A percentile compares a stretch with the other conserved stretches of the same genome.
Evolutionary conservation across 2,329 filamentous ascomycete genomes (phyloP).

Genomic region (Ascomycota sp.): DNA sequence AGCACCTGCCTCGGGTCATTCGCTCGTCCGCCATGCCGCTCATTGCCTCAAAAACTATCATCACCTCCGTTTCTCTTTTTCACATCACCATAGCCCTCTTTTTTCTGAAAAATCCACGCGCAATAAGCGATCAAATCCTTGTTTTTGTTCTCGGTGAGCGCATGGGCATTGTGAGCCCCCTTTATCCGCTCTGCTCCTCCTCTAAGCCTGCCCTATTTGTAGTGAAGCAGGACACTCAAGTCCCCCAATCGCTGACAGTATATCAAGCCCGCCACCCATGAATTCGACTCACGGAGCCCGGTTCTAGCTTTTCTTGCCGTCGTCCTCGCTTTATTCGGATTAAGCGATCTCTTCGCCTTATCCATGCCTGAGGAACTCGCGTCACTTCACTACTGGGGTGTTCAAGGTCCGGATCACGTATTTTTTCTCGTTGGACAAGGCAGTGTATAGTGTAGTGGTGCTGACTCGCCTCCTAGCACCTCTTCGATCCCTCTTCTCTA

Average conservation of each 20-base stretch:
- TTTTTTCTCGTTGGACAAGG: too few relatives aligned
- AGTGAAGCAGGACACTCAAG: neutral
- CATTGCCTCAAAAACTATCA: slow-evolving; percentile 58
- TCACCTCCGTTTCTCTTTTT: slow-evolving; percentile 62
- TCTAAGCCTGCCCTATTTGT: neutral
- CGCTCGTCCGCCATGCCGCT: slow-evolving; percentile 40
- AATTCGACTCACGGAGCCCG: slow-evolving; percentile 47
- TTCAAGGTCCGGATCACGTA: slow-evolving; percentile 24
- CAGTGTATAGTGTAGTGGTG: too few relatives aligned
- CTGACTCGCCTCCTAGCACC: slow-evolving; percentile 21
- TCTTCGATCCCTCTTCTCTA: slow-evolving; percentile 40
- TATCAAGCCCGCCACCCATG: slow-evolving; percentile 36
- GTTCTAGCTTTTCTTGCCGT: slow-evolving; percentile 51
- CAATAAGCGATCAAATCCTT: slow-evolving; percentile 55
- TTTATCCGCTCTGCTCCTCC: neutral
- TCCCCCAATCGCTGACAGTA: slow-evolving; percentile 27
- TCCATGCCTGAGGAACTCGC: slow-evolving; percentile 45
- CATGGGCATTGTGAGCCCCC: slow-evolving; percentile 47
- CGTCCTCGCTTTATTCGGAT: slow-evolving; percentile 36
- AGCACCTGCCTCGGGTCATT: neutral
- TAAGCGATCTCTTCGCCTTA: slow-evolving; percentile 42
- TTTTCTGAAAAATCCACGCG: slow-evolving; percentile 50
- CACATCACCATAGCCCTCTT: slow-evolving; percentile 68
- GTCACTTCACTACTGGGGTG: slow-evolving; percentile 40
- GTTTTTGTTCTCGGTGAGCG: slow-evolving; percentile 66